Evolutionary conservation across 148 eudicot species (phyloP), one percentile per base, ranked within the genome.

Genomic region (Spergularia bocconei): DNA sequence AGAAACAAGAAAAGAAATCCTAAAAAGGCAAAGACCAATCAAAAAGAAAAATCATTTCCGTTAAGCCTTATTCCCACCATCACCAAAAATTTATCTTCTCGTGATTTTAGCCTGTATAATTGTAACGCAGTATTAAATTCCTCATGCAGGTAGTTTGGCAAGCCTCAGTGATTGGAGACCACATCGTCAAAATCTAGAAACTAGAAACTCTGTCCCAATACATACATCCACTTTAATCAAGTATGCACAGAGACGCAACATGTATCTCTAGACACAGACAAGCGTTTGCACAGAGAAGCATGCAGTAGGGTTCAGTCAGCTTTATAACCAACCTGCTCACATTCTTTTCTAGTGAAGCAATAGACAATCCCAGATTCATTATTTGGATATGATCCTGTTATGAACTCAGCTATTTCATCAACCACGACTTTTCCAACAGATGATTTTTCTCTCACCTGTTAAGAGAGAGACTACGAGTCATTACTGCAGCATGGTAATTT

Each of bases 271-370:
- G 53, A 47, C 48, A 75, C 19, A 64, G 44, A 58, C 66, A 47
- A 13, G 15, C 13, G 19, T 48, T 47, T 33, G 39, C 52, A 52
- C 14, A 60, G 21, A 52, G 15, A 54, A 47, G 13, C 41, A 76
- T 48, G 61, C 44, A 75, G 66, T 59, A 51, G 23, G 44, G 25
- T 17, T 54, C 23, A 69, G n/a, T 29, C 16, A 74, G 39, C 59
- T 57, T 63, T 66, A 63, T 19, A 51, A 66, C 80, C 55, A 51
- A 95, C 99, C 98, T 89, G 98, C 75, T 92, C 98, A 79, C 99
- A 96, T 80, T 96, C 99, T 86, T 88, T 96, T 71, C 98, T 85
- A n/a, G 99, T 84, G 82, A 96, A 96, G 87, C 99, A 92, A 82
- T 92, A 96, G 14, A 96, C 93, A 48, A 96, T 96, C 76, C 99